Evolutionary conservation across 495 filamentous ascomycete species (phyloP), one percentile per base, ranked within the genome.

Genomic region (Trichoderma reesei): DNA sequence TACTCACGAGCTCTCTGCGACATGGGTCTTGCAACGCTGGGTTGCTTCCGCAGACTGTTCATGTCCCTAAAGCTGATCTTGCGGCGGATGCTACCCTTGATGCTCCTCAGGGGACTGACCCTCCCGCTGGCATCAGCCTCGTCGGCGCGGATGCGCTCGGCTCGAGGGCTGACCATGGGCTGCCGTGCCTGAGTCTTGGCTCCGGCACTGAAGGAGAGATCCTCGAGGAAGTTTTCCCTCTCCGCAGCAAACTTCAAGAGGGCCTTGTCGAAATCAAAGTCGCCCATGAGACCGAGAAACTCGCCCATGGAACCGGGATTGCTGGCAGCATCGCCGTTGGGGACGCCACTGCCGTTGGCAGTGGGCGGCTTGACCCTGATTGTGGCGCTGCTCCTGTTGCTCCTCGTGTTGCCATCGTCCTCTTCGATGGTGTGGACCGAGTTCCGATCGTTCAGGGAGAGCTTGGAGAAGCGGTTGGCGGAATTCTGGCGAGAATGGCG

Each of bases 241-340:
- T 97, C 94, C 59, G 89, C 88, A 46, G 94, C 91, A 75, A 98
- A 98, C 73, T 96, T 98, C 63, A 90, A 74, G 66, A 98, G 80
- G 16, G 94, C 94, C 69, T 88, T 82, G 69, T 97, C 93, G 70
- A 98, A 98, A 74, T 97, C 92, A 70, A 88, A 90, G 73, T 95
- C 88, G 62, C 26, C 51, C 68, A 69, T 56, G 16, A 56, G 51
- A 9, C 51, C 20, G 6, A 56, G 20, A 11, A 56, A 56, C 41
- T 73, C 72, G 34, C 67, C 65, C 18, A 64, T 65, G 14, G 66
- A 38, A 8, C 48, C 74, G 60, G 66, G 80, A 26, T 42, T 61
- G 20, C 37, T 41, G 26, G 56, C 37, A 18, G 41, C 61, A 60
- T 62, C 67, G 26, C 65, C 66, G 7, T 61, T 34, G 34, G 60